Evolutionary conservation across 192 early-diverging fungal genomes (phyloP).

Genomic region (Coemansia interrupta): DNA sequence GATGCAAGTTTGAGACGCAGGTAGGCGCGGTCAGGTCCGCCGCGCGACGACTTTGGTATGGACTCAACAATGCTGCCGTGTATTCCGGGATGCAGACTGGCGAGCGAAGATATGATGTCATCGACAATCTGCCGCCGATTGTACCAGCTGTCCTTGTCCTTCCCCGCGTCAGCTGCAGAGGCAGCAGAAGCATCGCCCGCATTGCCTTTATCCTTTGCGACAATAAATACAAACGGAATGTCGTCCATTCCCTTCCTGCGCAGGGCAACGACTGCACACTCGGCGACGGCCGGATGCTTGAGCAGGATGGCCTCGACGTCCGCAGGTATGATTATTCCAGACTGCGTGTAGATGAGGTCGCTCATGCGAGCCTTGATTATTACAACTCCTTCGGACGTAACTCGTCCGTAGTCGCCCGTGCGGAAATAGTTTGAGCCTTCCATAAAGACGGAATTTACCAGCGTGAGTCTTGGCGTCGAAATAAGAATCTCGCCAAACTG

Average conservation of each 20-base stretch:
- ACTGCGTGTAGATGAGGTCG: constrained; percentile 20
- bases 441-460: background rate
- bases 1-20: constrained; percentile 13
- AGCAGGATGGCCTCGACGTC: constrained; percentile 34
- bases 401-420: constrained; percentile 42
- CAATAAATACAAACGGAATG: constrained; percentile 30
- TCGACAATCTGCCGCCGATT: background rate
- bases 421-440: constrained; percentile 20
- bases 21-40: constrained; percentile 17
- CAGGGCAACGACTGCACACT: constrained; percentile 39
- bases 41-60: constrained; percentile 30
- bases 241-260: constrained; percentile 3
- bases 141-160: background rate
- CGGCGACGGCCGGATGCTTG: constrained; percentile 15
- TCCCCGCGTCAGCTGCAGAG: background rate
- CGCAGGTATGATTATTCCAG: constrained; percentile 12
- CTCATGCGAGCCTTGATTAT: constrained; percentile 39
- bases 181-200: background rate
- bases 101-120: constrained; percentile 15
- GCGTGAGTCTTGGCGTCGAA: constrained; percentile 32
- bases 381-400: constrained; percentile 35
- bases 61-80: constrained; percentile 10
- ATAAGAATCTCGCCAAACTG: constrained; percentile 46
- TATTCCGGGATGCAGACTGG: constrained; percentile 24
- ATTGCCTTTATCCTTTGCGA: constrained; percentile 3